Base-by-base conservation (phyloP, 1,284 basidiomycete species). In the Xerocomus nothofagi region DNA sequence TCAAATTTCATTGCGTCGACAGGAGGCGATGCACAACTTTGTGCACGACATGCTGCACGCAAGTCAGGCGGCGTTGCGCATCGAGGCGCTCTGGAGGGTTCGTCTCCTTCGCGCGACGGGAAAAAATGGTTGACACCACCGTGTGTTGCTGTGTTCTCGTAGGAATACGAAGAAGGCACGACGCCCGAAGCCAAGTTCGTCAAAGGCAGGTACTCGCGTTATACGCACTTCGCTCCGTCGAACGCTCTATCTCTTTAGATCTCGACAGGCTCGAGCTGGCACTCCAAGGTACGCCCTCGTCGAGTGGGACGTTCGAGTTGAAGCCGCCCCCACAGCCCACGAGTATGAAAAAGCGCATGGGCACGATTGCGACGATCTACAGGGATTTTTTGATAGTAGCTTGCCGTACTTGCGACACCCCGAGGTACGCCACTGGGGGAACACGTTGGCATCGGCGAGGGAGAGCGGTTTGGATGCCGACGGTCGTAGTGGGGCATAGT, bases 241-340 rank as follows among this genome's bases (percentile, higher is more conserved):
- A 10, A 26, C 26, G 24, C 4, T 9, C 26, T 26, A 26, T 10
- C 26, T 23, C 17, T 43, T 30, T 47, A 91, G 88, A 99, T 67
- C 78, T 98, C 11, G 96, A 99, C 67, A 78, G 93, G 11, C 86
- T 98, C 53, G 96, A 99, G 69, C 88, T 99, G 79, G 89, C 91
- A 3, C 74, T 90, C 0, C 89, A 91, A 78, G 88, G 88, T 84
- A 59, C 18, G 57, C 52, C 39, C 23, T 14, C 24, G n/a, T 9
- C 42, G 7, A 8, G 14, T 7, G 9, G n/a, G 7, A 3, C 20
- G 17, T 30, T 17, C 37, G 34, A 20, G 26, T 38, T 39, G 17
- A 33, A 12, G 15, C 18, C 26, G 47, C 20, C n/a, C 29, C 23
- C 26, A 30, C 24, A 90, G 88, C 88, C 0, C 69, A 75, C 1